Evolutionary conservation across 1,284 basidiomycete species (phyloP).

Genomic region (Hymenochaete sp.): DNA sequence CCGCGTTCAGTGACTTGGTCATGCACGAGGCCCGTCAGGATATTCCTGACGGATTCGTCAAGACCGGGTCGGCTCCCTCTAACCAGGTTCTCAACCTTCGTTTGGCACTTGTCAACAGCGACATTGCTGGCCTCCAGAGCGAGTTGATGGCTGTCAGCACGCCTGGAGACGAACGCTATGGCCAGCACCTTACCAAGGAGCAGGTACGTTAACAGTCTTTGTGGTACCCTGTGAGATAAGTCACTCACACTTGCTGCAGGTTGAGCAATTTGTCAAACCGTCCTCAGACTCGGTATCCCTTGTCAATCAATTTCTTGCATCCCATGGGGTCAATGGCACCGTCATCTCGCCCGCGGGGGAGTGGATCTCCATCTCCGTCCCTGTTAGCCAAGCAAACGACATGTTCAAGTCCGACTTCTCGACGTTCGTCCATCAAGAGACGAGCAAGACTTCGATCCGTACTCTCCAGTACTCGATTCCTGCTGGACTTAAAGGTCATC

Average conservation of each 20-base stretch:
- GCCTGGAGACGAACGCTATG: conserved; percentile 23
- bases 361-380: conserved; percentile 20
- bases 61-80: conserved; percentile 20
- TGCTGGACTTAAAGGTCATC: conserved; percentile 17
- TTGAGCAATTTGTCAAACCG: conserved; percentile 20
- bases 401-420: conserved; percentile 19
- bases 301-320: conserved; percentile 18
- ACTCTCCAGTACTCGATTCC: conserved; percentile 22
- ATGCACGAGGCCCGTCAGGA: conserved; percentile 22
- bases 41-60: conserved; percentile 21
- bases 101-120: conserved; percentile 22
- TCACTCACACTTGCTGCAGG: not conserved
- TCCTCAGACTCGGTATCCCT: conserved; percentile 16
- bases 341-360: conserved; percentile 21
- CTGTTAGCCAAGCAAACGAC: conserved; percentile 19
- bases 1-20: conserved; percentile 13
- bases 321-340: conserved; percentile 15
- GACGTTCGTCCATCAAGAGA: conserved; percentile 17
- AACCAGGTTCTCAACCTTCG: conserved; percentile 22
- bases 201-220: conserved; percentile 20
- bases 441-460: conserved; percentile 17
- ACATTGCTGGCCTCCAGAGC: conserved; percentile 22
- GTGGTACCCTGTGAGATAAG: not conserved
- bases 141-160: conserved; percentile 25
- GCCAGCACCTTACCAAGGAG: conserved; percentile 24